Evolutionary conservation across 2,329 filamentous ascomycete species (phyloP), one percentile per base, ranked within the genome.

Genomic region (Aureobasidium sp.): DNA sequence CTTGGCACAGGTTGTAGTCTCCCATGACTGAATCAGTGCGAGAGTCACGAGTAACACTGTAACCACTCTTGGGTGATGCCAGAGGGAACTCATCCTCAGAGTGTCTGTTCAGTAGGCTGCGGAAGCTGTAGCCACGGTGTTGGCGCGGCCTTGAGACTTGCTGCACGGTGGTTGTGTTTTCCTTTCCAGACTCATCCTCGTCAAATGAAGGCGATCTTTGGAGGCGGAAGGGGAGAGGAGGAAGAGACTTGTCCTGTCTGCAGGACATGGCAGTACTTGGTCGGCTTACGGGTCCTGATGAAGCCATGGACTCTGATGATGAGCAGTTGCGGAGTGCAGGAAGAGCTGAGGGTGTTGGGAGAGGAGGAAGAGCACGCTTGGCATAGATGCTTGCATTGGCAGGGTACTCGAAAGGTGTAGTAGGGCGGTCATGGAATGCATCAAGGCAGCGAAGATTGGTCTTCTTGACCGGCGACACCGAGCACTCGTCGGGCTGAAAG

Each of bases 101-200:
- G 52, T 63, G 60, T 48, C 62, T 57, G 55, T 61, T 63, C 37
- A 65, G 25, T 10, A 64, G 62, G 41, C 61, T 63, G 41, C 64
- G 64, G 64, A 65, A 65, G 60, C 62, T 64, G 62, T 64, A 64
- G 44, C 59, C 61, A 45, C 64, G 61, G 54, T 61, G 47, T 36
- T 63, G 44, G 48, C 64, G 64, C 9, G 64, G 64, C 32, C 62
- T 63, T 39, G 59, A 50, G 39, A 49, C 60, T 8, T 49, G 47
- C 47, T 57, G 61, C 7, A 45, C 21, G 15, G 58, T 32, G 16
- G 32, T 36, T 30, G 55, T 41, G 44, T 62, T 55, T 16, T 58
- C 52, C 39, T 63, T 59, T 39, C 42, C 52, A 16, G 53, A 49
- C 32, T 61, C 58, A 7, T 63, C 61, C 25, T 57, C 62, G 44